Base-by-base conservation (phyloP, 352 stramenopile genomes). In the Aphanomyces stellatus region DNA sequence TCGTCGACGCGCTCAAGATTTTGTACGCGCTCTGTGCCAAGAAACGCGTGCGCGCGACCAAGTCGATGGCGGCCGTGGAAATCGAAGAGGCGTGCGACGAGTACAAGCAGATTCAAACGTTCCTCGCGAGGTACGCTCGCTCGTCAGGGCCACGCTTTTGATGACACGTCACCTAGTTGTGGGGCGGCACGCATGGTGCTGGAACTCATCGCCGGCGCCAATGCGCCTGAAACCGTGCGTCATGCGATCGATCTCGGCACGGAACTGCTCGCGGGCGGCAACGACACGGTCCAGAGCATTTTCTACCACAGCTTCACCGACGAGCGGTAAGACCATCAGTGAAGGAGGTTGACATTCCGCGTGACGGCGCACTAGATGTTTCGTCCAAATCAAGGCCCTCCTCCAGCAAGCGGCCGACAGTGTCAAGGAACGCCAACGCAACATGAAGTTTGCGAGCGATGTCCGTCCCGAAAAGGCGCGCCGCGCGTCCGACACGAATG, bases 231-330 rank as follows among this genome's bases (percentile, higher is more conserved):
- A 5, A 30, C 27, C 19, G 31, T 51, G 8, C 22, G 3, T 7
- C n/a, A 51, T 33, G 55, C 55, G 2, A 48, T 64, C 34, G 15
- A 30, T 7, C 27, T 64, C 10, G 55, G 34, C 34, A 35, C 24
- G 25, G 55, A 51, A 13, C 51, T 72, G 2, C 48, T 72, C 28
- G 24, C 37, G 25, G 67, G 67, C 27, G 67, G 67, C 13, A 72
- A 72, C 33, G 22, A 24, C 15, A 6, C 40, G 1, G 67, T 69
- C n/a, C 67, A 72, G 37, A 19, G 19, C 15, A 28, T 53, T 4
- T 43, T 72, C 19, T 69, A 51, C 30, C 27, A 57, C 3, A 53
- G 66, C 30, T 41, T 72, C 33, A 55, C 51, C 15, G 35, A 22
- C 2, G 27, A 22, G 30, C 65, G 41, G 30, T 53, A 46, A 13